A percentile compares a stretch with the other conserved stretches of the same genome.
These are phyloP conservation scores for Lotus japonicus DNA, from an alignment of 306 rosid species.

Conservation along the genomic window DNA sequence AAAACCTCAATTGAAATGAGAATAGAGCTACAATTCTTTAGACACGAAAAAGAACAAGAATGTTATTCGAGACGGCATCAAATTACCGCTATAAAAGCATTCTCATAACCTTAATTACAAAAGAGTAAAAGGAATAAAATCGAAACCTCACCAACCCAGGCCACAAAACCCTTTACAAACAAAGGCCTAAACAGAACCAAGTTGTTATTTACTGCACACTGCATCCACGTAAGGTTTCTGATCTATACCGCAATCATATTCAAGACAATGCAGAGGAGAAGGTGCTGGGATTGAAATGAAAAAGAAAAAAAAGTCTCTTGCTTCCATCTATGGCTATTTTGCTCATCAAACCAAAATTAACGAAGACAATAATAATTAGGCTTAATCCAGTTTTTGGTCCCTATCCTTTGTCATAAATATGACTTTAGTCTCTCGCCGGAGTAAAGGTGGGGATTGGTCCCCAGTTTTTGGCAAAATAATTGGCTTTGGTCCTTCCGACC, in stretches of 20 bases:
- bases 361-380: too few relatives aligned
- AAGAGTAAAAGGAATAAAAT: constrained; percentile 1
- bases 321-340: constrained; percentile 1
- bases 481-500: too few relatives aligned
- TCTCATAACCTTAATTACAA: constrained; percentile 6
- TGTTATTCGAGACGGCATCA: background rate
- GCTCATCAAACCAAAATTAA: constrained; percentile 7
- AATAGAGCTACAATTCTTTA: too few relatives aligned
- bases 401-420: too few relatives aligned
- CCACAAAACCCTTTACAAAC: constrained; percentile 1
- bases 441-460: too few relatives aligned
- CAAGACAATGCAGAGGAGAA: background rate
- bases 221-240: constrained; percentile 1
- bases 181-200: constrained; percentile 8
- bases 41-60: background rate
- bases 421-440: too few relatives aligned
- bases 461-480: too few relatives aligned
- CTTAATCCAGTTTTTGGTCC: too few relatives aligned
- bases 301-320: background rate
- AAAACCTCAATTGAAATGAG: too few relatives aligned
- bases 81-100: constrained; percentile 4
- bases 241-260: constrained; percentile 4
- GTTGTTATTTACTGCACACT: constrained; percentile 18
- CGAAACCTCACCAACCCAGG: constrained; percentile 9
- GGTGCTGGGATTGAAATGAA: too few relatives aligned